phyloP scores from a whole-genome alignment of 169 alveolate genomes.

The Plasmodium billcollinsi region DNA sequence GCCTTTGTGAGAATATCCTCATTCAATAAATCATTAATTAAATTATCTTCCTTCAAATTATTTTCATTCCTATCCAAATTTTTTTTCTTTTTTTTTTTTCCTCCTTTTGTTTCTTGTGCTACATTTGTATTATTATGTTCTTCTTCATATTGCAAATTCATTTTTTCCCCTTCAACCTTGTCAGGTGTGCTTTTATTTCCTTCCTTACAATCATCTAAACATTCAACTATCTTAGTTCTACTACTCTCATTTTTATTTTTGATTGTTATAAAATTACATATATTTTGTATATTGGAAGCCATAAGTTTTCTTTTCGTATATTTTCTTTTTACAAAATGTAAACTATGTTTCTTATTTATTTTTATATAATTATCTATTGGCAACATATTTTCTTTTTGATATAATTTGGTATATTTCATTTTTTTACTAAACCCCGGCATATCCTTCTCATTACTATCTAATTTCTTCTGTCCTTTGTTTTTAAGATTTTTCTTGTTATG shows the following conservation, averaged over 20 bases:
- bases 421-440: slow-evolving; percentile 15
- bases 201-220: not conserved
- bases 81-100: not conserved
- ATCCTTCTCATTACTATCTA: slow-evolving; percentile 25
- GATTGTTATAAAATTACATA: slow-evolving; percentile 15
- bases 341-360: slow-evolving; percentile 20
- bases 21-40: too few species aligned
- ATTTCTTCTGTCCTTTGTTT: not conserved
- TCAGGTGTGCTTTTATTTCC: not conserved
- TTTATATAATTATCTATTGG: slow-evolving; percentile 40
- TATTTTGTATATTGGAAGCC: slow-evolving; percentile 15
- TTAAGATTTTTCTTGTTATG: slow-evolving; percentile 3
- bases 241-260: not conserved
- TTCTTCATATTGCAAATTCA: not conserved
- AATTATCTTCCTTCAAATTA: slow-evolving; percentile 6
- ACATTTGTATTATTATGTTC: not conserved
- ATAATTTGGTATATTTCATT: slow-evolving; percentile 33
- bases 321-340: not conserved
- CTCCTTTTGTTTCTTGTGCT: not conserved
- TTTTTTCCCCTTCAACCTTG: slow-evolving; percentile 2
- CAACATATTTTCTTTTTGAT: slow-evolving; percentile 47
- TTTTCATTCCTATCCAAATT: slow-evolving; percentile 3
- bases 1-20: too few species aligned
- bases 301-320: slow-evolving; percentile 8
- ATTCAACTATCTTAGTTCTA: slow-evolving; percentile 1